Evolutionary conservation across 768 basidiomycete species (phyloP), one percentile per base, ranked within the genome.

Genomic region (Calocera cornea): DNA sequence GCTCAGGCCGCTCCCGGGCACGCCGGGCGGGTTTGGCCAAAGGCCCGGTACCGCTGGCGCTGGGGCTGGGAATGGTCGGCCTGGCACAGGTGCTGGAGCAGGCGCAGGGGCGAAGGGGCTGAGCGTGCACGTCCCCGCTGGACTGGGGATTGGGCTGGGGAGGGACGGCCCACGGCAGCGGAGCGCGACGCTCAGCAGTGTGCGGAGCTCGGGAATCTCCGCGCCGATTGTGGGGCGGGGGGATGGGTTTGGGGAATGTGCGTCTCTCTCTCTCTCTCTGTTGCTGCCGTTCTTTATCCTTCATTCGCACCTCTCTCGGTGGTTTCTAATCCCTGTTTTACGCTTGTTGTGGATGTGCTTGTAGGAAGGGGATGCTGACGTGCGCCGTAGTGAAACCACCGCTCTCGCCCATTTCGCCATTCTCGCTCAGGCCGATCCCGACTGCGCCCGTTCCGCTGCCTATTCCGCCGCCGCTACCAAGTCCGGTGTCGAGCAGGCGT

Each of bases 401-500:
- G 54, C 22, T 60, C 14, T 29, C 14, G 14, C 54, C 54, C 2
- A 60, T 60, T 10, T 60, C 24, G 27, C 54, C 54, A 2, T 60
- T 60, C 54, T 60, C 54, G 5, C 54, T 60, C 2, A 60, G 54
- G 54, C 54, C 54, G 11, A 60, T 60, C 19, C 54, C 54, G 54
- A 60, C 27, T 2, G 54, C 54, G 24, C 54, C 54, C 10, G 54
- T 60, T 2, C 54, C 54, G 2, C 31, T 60, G 54, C 54, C 54
- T 31, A 27, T 60, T 11, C 14, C 16, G 14, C 54, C 54, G 54
- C 22, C 44, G 19, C 31, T 33, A 27, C 54, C 31, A 8, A 60
- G 7, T 19, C 68, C 72, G 41, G 66, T 76, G 14, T 66, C 71
- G 38, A 76, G 72, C 1, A 75, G 73, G 64, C 69, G 76, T 31